phyloP scores from a whole-genome alignment of 2,329 filamentous ascomycete species.

The Trichoderma sp. region DNA sequence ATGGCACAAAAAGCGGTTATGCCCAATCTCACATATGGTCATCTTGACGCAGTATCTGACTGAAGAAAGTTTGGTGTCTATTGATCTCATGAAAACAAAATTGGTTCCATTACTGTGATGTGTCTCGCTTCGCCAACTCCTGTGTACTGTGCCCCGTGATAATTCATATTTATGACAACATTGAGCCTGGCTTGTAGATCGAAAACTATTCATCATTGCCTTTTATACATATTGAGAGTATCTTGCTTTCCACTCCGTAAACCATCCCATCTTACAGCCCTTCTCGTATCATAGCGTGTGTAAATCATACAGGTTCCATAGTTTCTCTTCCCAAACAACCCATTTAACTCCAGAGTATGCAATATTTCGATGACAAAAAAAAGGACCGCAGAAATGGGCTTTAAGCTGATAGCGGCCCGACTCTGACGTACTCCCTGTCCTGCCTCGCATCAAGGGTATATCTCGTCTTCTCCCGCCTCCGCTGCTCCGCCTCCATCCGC shows the following conservation, averaged over 20 bases:
- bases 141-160: background rate
- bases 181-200: background rate
- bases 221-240: background rate
- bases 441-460: slow-evolving; percentile 39
- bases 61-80: background rate
- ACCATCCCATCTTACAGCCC: background rate
- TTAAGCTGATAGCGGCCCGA: slow-evolving; percentile 50
- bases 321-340: background rate
- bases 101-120: background rate
- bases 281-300: background rate
- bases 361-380: background rate
- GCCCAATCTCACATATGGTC: background rate
- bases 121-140: background rate
- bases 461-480: slow-evolving; percentile 41
- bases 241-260: background rate
- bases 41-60: background rate
- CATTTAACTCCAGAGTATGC: background rate
- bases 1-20: background rate
- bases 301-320: background rate
- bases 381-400: background rate
- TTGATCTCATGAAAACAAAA: background rate
- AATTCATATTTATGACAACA: background rate
- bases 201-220: background rate
- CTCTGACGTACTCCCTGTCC: slow-evolving; percentile 50
- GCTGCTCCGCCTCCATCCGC: slow-evolving; percentile 50